phyloP scores from a whole-genome alignment of 2,329 filamentous ascomycete species.

The Trichoderma citrinoviride region DNA sequence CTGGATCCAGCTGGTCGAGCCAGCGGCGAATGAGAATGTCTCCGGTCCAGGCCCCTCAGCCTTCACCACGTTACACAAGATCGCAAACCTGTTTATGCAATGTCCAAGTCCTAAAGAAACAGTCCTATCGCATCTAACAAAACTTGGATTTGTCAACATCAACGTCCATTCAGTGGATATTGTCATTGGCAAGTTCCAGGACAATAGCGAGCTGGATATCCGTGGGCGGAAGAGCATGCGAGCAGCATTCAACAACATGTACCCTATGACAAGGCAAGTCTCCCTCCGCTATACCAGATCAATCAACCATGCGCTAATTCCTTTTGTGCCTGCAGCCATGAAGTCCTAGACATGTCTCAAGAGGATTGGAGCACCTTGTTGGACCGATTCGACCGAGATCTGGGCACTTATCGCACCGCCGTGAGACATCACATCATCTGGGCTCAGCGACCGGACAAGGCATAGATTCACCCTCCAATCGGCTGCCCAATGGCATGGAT shows the following conservation, averaged over 20 bases:
- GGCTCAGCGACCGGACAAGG: slow-evolving; percentile 1
- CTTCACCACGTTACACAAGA: slow-evolving; percentile 8
- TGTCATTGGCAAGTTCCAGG: slow-evolving; percentile 18
- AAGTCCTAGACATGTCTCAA: not conserved
- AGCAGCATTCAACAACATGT: slow-evolving; percentile 14
- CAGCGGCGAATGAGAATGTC: slow-evolving; percentile 14
- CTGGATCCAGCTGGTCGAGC: slow-evolving; percentile 24
- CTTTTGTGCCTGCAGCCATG: not conserved
- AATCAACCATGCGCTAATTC: not conserved
- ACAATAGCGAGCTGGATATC: slow-evolving; percentile 5
- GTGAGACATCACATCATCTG: slow-evolving; percentile 17
- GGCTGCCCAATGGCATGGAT: not conserved
- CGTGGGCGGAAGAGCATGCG: slow-evolving; percentile 20
- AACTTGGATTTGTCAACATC: not conserved
- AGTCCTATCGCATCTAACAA: not conserved
- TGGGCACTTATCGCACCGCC: slow-evolving; percentile 4
- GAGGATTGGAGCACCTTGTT: not conserved
- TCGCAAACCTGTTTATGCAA: slow-evolving; percentile 13
- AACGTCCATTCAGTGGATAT: slow-evolving; percentile 8
- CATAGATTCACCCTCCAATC: not conserved
- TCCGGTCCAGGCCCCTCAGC: slow-evolving; percentile 14
- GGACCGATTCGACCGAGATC: slow-evolving; percentile 7
- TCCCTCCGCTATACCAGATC: no score
- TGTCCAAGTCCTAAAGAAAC: slow-evolving; percentile 1
- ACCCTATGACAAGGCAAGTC: not conserved